Evolutionary conservation across 1,139 yeast species (phyloP).

Genomic region (Suhomyces bribrorum): DNA sequence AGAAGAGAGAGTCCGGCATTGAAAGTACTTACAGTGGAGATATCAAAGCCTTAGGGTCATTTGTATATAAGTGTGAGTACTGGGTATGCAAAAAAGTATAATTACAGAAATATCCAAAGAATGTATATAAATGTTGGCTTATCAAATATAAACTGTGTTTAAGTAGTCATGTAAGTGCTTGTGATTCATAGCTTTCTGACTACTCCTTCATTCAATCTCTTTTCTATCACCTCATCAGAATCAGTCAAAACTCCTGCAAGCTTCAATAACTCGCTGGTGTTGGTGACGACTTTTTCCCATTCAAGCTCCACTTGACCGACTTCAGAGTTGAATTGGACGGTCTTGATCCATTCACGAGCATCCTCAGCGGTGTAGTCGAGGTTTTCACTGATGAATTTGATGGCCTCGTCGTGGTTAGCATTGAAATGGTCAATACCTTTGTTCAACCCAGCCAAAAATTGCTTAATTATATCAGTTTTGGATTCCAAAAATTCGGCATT

Average conservation of each 20-base stretch:
- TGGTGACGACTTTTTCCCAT: slow-evolving; percentile 50
- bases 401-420: slow-evolving; percentile 61
- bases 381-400: slow-evolving; percentile 60
- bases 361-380: slow-evolving; percentile 78
- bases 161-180: no score
- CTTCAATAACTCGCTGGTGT: slow-evolving; percentile 59
- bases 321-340: slow-evolving; percentile 62
- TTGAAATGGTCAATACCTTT: slow-evolving; percentile 70
- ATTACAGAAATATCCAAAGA: not conserved
- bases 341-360: slow-evolving; percentile 76
- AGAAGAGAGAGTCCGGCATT: slow-evolving; percentile 45
- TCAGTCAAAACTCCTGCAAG: slow-evolving; percentile 60
- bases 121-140: not conserved
- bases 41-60: slow-evolving; percentile 53
- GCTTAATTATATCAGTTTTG: slow-evolving; percentile 30
- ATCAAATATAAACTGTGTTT: no score
- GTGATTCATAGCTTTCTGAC: slow-evolving; percentile 4
- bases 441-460: slow-evolving; percentile 56
- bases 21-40: slow-evolving; percentile 61
- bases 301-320: slow-evolving; percentile 49
- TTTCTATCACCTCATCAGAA: slow-evolving; percentile 28
- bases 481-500: slow-evolving; percentile 33
- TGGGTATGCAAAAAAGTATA: slow-evolving; percentile 58
- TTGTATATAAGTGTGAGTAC: slow-evolving; percentile 64
- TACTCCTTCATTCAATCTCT: slow-evolving; percentile 35